Percentiles rank a stretch among this genome's conserved stretches.
phyloP scores from a whole-genome alignment of 331 rosid genomes.

The Telfairia occidentalis region DNA sequence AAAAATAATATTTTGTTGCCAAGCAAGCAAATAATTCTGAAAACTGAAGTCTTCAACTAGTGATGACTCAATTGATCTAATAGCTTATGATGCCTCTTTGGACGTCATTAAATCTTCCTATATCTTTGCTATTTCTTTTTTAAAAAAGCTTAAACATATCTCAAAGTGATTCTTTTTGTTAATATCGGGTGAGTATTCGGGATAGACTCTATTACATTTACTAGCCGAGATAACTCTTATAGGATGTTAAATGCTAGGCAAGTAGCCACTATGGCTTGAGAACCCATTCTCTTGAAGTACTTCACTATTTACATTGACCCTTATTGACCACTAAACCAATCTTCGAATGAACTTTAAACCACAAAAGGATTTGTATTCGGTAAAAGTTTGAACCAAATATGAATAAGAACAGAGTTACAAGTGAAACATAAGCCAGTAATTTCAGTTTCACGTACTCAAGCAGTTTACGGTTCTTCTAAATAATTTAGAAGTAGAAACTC shows the following conservation, averaged over 20 bases:
- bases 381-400: background rate
- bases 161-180: too few species aligned
- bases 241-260: too few species aligned
- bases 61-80: background rate
- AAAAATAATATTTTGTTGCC: background rate
- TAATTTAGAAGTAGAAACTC: too few species aligned
- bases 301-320: too few species aligned
- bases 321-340: too few species aligned
- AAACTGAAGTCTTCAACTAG: background rate
- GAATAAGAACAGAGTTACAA: background rate
- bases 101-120: background rate
- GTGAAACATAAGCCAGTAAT: background rate
- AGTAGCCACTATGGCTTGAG: too few species aligned
- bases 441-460: constrained; percentile 2
- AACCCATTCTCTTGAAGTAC: too few species aligned
- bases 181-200: too few species aligned
- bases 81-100: background rate
- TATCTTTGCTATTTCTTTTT: background rate
- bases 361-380: background rate
- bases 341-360: background rate
- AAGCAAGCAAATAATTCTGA: background rate
- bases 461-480: background rate
- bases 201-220: too few species aligned
- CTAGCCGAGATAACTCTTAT: too few species aligned
- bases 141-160: background rate